Evolutionary conservation across 805 yeast genomes (phyloP).

Genomic region (Suhomyces faveliae): DNA sequence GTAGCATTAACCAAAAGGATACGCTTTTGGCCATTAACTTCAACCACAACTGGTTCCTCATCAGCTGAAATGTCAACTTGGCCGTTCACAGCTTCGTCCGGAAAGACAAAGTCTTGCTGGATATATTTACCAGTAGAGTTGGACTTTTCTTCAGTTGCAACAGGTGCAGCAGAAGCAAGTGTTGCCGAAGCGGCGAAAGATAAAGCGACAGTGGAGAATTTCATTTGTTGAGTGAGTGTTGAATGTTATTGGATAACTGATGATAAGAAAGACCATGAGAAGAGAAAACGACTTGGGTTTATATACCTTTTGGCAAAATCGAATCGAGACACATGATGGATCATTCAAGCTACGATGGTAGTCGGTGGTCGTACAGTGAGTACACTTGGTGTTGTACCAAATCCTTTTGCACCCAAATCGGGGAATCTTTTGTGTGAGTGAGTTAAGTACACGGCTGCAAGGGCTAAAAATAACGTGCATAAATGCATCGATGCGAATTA

Average conservation of each 20-base stretch:
- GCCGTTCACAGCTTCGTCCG: conserved; percentile 14
- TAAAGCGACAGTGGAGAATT: conserved; percentile 11
- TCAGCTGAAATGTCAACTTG: conserved; percentile 8
- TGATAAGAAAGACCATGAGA: neutral
- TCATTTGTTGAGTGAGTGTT: conserved; percentile 8
- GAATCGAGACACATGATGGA: no score
- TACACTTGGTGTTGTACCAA: neutral
- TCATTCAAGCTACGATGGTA: neutral
- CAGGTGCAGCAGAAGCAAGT: conserved; percentile 10
- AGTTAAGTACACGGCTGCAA: conserved; percentile 1
- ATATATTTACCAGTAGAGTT: neutral
- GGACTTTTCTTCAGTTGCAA: neutral
- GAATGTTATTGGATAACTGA: neutral
- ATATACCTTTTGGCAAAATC: no score
- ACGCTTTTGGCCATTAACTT: conserved; percentile 11
- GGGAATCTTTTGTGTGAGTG: conserved; percentile 2
- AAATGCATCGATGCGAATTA: neutral
- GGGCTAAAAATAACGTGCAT: neutral
- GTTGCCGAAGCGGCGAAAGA: conserved; percentile 7
- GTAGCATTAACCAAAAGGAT: conserved; percentile 15
- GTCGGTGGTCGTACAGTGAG: neutral
- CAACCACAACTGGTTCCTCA: conserved; percentile 11
- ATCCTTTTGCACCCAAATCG: conserved; percentile 3
- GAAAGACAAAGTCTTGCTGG: conserved; percentile 8
- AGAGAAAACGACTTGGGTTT: neutral